Evolutionary conservation across 179 eudicot genomes (phyloP).

Genomic region (Amaranthus tricolor): DNA sequence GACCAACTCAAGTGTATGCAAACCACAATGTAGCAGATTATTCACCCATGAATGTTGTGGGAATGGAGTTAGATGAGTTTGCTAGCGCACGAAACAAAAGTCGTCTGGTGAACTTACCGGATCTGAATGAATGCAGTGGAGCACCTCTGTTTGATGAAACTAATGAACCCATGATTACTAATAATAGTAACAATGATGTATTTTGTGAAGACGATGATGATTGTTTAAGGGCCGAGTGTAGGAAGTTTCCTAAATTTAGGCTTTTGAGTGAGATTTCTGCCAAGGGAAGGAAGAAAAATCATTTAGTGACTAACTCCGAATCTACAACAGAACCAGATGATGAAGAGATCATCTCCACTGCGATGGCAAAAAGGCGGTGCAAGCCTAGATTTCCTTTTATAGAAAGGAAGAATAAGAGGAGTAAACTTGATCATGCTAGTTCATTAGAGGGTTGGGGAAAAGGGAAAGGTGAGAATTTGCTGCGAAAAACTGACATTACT

Average conservation of each 20-base stretch:
- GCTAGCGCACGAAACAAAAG: conserved; percentile 11
- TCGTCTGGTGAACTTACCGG: conserved; percentile 26
- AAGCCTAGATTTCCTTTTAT: conserved; percentile 22
- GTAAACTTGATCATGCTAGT: conserved; percentile 21
- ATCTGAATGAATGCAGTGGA: conserved; percentile 30
- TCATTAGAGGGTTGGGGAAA: conserved; percentile 19
- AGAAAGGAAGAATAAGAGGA: conserved; percentile 30
- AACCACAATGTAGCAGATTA: not conserved
- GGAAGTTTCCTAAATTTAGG: conserved; percentile 35
- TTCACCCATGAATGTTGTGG: not conserved
- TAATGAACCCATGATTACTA: not conserved
- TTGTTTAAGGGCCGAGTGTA: conserved; percentile 28
- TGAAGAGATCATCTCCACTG: conserved; percentile 24
- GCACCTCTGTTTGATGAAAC: conserved; percentile 20
- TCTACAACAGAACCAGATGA: conserved; percentile 25
- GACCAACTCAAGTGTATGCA: conserved; percentile 16
- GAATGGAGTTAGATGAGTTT: conserved; percentile 1
- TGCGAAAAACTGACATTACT: conserved; percentile 14
- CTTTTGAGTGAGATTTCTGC: conserved; percentile 28
- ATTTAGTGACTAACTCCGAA: conserved; percentile 24
- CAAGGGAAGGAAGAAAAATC: conserved; percentile 19
- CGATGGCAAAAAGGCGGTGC: conserved; percentile 18
- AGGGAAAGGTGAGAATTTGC: conserved; percentile 19
- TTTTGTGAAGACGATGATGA: conserved; percentile 39
- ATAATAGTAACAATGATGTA: conserved; percentile 4